These are phyloP conservation scores for Phytopythium mirpurense DNA, from an alignment of 352 stramenopile genomes.

Conservation along the genomic window DNA sequence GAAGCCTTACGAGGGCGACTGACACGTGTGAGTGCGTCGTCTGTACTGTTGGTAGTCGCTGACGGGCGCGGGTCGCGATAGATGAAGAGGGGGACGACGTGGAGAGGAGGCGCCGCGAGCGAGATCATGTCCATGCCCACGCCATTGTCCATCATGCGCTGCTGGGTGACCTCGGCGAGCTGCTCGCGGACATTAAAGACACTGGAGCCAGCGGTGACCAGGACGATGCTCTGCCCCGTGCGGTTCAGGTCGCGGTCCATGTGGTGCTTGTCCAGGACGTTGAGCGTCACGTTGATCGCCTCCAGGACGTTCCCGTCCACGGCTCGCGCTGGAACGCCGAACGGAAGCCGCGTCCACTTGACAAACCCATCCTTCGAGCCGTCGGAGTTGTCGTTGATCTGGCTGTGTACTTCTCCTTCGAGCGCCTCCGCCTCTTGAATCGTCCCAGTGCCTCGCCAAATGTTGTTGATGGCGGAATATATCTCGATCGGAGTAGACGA, in stretches of 20 bases:
- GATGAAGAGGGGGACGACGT: conserved; percentile 98
- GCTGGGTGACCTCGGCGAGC: conserved; percentile 94
- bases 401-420: background rate
- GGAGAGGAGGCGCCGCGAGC: conserved; percentile 91
- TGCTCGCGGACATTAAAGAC: conserved; percentile 95
- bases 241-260: conserved; percentile 95
- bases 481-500: too few relatives aligned
- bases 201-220: conserved; percentile 93
- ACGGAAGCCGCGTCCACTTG: conserved; percentile 54
- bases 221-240: conserved; percentile 95
- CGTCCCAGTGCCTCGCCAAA: too few relatives aligned
- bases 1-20: background rate
- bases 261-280: conserved; percentile 98
- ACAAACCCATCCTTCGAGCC: conserved; percentile 16
- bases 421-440: background rate
- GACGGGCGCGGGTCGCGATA: conserved; percentile 19
- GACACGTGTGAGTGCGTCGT: background rate
- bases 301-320: conserved; percentile 97
- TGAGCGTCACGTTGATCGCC: conserved; percentile 98
- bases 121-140: conserved; percentile 98
- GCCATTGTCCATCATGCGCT: conserved; percentile 99
- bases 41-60: too few relatives aligned
- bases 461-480: too few relatives aligned
- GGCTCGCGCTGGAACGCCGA: conserved; percentile 86
- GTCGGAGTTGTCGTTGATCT: background rate